These are phyloP conservation scores for Rhodosporidiobolus sp. DNA, from an alignment of 768 basidiomycete genomes.

Conservation along the genomic window DNA sequence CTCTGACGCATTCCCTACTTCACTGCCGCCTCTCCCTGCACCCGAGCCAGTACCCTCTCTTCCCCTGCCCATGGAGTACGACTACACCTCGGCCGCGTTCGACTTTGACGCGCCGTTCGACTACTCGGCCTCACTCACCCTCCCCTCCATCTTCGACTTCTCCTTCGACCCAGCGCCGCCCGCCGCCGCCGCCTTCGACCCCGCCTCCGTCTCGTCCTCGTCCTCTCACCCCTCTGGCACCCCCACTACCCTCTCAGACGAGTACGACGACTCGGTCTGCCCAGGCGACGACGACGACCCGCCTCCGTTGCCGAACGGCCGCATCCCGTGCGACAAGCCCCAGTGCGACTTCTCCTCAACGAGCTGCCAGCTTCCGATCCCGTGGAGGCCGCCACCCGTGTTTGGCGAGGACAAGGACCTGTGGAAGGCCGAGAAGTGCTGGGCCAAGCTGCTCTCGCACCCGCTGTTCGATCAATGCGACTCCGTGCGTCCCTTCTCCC, in stretches of 20 bases:
- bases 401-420: conserved; percentile 24
- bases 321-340: conserved; percentile 40
- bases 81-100: no score
- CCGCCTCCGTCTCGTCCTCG: background rate
- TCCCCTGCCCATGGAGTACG: no score
- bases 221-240: no score
- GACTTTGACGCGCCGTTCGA: conserved; percentile 41
- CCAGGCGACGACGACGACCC: conserved; percentile 27
- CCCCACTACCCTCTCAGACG: background rate
- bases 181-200: background rate
- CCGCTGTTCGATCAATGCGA: conserved; percentile 33
- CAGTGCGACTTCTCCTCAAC: conserved; percentile 35
- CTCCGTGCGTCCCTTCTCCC: conserved; percentile 8
- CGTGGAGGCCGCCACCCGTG: conserved; percentile 36
- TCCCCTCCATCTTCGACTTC: conserved; percentile 27
- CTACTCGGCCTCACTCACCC: conserved; percentile 16
- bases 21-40: no score
- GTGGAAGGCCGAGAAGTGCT: conserved; percentile 35
- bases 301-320: background rate
- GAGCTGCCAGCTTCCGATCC: conserved; percentile 30
- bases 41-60: no score
- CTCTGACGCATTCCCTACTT: no score
- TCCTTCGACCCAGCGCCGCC: background rate
- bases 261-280: background rate
- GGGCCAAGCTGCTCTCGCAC: conserved; percentile 38